These are phyloP conservation scores for Brassica balearica DNA, from an alignment of 441 rosid species.

Conservation along the genomic window DNA sequence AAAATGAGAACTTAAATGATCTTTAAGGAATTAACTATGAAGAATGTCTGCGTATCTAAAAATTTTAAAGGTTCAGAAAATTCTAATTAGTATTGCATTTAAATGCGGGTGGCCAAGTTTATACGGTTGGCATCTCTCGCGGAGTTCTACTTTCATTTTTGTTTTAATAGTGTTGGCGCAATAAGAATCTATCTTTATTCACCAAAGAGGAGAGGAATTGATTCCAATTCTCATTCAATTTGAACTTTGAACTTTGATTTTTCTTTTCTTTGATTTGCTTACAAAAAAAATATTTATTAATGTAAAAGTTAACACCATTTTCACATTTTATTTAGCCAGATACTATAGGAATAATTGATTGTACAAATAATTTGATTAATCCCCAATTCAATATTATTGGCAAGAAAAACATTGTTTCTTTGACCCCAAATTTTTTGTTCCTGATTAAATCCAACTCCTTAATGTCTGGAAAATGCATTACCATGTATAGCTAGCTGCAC, in stretches of 20 bases:
- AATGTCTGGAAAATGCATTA: conserved; percentile 46
- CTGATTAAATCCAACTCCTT: neutral
- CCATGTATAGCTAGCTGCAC: conserved; percentile 53
- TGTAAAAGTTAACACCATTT: conserved; percentile 21
- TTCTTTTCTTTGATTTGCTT: conserved; percentile 29
- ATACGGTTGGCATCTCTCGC: conserved; percentile 50
- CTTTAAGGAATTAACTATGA: conserved; percentile 14
- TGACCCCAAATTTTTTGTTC: neutral
- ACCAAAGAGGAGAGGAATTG: conserved; percentile 74
- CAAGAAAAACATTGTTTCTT: neutral
- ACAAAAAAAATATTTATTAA: conserved; percentile 7
- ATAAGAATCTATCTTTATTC: conserved; percentile 75
- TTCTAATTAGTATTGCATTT: conserved; percentile 18
- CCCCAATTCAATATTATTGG: neutral
- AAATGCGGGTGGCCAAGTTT: conserved; percentile 33
- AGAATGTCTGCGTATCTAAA: conserved; percentile 17
- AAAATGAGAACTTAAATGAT: neutral
- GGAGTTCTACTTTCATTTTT: conserved; percentile 39
- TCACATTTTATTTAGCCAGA: conserved; percentile 3
- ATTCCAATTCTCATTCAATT: conserved; percentile 54
- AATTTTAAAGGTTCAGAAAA: neutral
- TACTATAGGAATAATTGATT: conserved; percentile 13
- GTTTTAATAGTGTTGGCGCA: conserved; percentile 44
- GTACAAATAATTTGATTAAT: conserved; percentile 10
- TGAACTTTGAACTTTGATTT: conserved; percentile 33